These are phyloP conservation scores for sorghum (Sorghum bicolor) DNA, from an alignment of 176 grass and related monocot species.

Conservation along the genomic window Sorghum_bicolor_NCBIv3 NC_012872.2:63566001-63566500, in stretches of 20 bases:
- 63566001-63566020: constrained; percentile 61
- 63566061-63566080: constrained; percentile 92
- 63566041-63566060: constrained; percentile 72
- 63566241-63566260: constrained; percentile 11
- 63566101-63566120: constrained; percentile 37
- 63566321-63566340: constrained; percentile 81
- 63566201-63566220: constrained; percentile 29
- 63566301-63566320: constrained; percentile 58
- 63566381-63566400: constrained; percentile 73
- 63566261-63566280: constrained; percentile 1
- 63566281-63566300: constrained; percentile 4
- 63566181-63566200: constrained; percentile 12
- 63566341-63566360: constrained; percentile 93
- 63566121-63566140: constrained; percentile 9
- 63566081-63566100: constrained; percentile 94
- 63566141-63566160: neutral
- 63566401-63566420: constrained; percentile 58
- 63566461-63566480: constrained; percentile 3
- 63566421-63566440: constrained; percentile 16
- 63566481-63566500: constrained; percentile 75
- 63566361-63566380: constrained; percentile 91
- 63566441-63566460: constrained; percentile 12
- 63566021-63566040: constrained; percentile 77
- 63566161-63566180: neutral
- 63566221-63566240: constrained; percentile 1